Evolutionary conservation across 2,329 filamentous ascomycete species (phyloP), one percentile per base, ranked within the genome.

Genomic region (Talaromyces sp.): DNA sequence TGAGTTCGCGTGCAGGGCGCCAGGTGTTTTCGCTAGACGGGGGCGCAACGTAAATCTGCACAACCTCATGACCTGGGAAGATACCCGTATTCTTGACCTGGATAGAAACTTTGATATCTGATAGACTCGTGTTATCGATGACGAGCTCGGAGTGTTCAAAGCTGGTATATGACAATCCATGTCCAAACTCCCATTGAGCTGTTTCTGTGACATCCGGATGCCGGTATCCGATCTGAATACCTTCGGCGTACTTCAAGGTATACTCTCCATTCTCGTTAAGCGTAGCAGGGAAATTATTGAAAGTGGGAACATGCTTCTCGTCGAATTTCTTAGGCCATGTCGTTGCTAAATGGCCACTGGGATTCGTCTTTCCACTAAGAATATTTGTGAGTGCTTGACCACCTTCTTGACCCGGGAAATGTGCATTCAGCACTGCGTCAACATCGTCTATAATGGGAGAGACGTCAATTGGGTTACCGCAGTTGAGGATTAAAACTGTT

Each of bases 321-420:
- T 81, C 80, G 60, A 80, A 78, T 6, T 81, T 77, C 60, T 81
- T 1, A 90, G 91, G 89, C 77, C 93, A 93, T 1, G 83, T 88
- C 18, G 92, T 80, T 0, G 89, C 88, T 1, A 93, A 81, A 73
- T 92, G 92, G n/a, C 86, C 90, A 44, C 85, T 88, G 0, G 91
- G 91, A 70, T 90, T 92, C 56, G 85, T 82, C 65, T 88, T 84
- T 54, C 90, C 91, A 66, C 90, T 90, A 1, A 93, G 79, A 1
- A 93, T 82, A 67, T 93, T 90, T 0, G 89, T 89, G 65, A 95
- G 88, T 8, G 87, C 88, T 71, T 93, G 91, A 5, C 91, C 91
- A 5, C 88, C 88, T 77, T 95, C 91, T 69, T 93, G 91, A 23
- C 91, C 91, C 64, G 90, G 89, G 70, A 92, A 93, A 89, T 90